Evolutionary conservation across 139 green algal species (phyloP), one percentile per base, ranked within the genome.

Genomic region (Micromonas commoda): DNA sequence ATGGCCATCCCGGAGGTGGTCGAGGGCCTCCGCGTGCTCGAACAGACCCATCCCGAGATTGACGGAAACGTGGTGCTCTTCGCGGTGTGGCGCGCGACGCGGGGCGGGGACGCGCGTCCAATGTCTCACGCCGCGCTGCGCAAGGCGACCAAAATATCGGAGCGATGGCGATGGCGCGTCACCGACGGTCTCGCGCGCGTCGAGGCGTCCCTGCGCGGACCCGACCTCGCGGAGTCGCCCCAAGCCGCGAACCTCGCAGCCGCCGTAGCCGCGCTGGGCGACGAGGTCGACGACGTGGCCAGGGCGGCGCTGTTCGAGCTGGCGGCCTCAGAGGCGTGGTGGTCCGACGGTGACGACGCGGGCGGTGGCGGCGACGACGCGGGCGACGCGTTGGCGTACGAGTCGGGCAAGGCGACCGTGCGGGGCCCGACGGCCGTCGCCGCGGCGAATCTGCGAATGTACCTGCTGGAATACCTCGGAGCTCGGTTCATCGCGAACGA

Each of bases 91-190:
- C 61, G 6, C 26, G 61, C 61, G 61, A 35, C n/a, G 24, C n/a
- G 16, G 16, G 9, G n/a, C n/a, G 61, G 24, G 5, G n/a, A 32
- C 16, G 61, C 61, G 61, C 61, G 61, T 9, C 16, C 24, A 20
- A 68, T 68, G 61, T 16, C n/a, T 6, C 61, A 5, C 24, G 61
- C 61, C 9, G 9, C 20, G 61, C n/a, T 68, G 6, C 61, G 61
- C 5, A 68, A 32, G 9, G 24, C n/a, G 24, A 68, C 61, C 5
- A 68, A 68, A 20, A 68, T 68, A 6, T 35, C n/a, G 16, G 61
- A 68, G 26, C 61, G 61, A 68, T 68, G 61, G 61, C 24, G 26
- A 13, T 68, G 61, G 61, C 61, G 61, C 61, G 61, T 68, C 26
- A 20, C 16, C 61, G 61, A 32, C 4, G 16, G 61, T 9, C 26